Evolutionary conservation across 305 asterid species (phyloP).

Genomic region (Vinca major): DNA sequence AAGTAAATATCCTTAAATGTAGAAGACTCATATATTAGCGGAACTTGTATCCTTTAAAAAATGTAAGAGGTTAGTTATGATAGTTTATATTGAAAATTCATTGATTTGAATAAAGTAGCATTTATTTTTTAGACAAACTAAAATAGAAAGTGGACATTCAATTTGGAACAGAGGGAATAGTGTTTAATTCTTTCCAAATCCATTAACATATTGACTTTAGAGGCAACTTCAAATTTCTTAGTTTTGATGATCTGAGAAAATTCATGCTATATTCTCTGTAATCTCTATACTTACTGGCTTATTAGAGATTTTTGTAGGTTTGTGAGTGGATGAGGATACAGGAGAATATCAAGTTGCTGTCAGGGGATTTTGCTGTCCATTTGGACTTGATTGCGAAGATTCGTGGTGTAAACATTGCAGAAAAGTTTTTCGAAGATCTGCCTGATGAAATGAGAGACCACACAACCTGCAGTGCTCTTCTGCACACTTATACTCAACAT

Average conservation of each 20-base stretch:
- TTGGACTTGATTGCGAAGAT: slow-evolving; percentile 78
- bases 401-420: slow-evolving; percentile 72
- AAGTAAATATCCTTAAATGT: too few relatives aligned
- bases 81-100: too few relatives aligned
- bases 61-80: too few relatives aligned
- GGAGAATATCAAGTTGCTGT: slow-evolving; percentile 55
- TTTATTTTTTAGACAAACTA: too few relatives aligned
- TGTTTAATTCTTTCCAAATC: not conserved
- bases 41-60: too few relatives aligned
- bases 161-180: too few relatives aligned
- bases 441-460: slow-evolving; percentile 65
- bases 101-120: too few relatives aligned
- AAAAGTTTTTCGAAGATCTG: slow-evolving; percentile 70
- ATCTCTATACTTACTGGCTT: not conserved
- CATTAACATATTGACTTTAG: not conserved
- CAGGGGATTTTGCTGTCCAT: slow-evolving; percentile 89
- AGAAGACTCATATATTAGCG: too few relatives aligned
- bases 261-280: not conserved
- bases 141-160: too few relatives aligned
- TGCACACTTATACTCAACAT: slow-evolving; percentile 67
- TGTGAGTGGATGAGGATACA: slow-evolving; percentile 86
- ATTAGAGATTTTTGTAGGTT: slow-evolving; percentile 32
- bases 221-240: not conserved
- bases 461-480: slow-evolving; percentile 71
- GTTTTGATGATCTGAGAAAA: not conserved